Base-by-base conservation (phyloP, 2,329 filamentous ascomycete species). In the Metarhizium album region DNA sequence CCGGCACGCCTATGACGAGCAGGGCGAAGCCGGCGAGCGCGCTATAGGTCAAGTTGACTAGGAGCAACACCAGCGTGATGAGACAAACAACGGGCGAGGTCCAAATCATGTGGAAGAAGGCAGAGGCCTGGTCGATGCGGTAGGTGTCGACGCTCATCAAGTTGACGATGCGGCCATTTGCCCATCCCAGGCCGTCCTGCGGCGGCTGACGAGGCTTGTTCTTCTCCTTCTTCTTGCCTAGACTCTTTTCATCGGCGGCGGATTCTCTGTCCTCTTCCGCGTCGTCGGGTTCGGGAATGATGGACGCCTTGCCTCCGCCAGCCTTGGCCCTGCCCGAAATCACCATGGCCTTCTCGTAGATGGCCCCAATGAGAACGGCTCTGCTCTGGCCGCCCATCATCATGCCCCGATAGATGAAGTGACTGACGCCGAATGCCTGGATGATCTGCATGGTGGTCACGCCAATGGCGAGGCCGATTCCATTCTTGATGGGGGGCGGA, bases 71-170 rank as follows among this genome's bases (percentile, higher is more conserved):
- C 14, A 96, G 75, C 0, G 90, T 93, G 56, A 96, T 74, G 47
- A 93, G 63, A 52, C 90, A 84, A 23, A 84, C 75, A 38, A 96
- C 72, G 0, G 91, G 90, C 0, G 88, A 81, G 1, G 87, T 88
- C 93, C 93, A 98, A 22, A 87, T 74, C 71, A 96, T 79, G 65
- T 98, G 93, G 67, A 96, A 91, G 66, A 96, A 78, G 42, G 87
- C 89, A 38, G 80, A 88, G 1, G 90, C 90, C 63, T 90, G 86
- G 60, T 97, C 90, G 53, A 98, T 76, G 57, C 91, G 88, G 67
- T 95, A 94, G 0, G 90, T 94, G 64, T 97, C 91, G 43, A 93
- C 89, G 54, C 88, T 91, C 90, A 97, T 96, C 58, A 97, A 64
- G 58, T 94, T 95, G 63, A 93, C 82, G 48, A 97, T 88, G 55